Base-by-base conservation (phyloP, 2,329 filamentous ascomycete species). In the Aspergillus clavatus region DNA sequence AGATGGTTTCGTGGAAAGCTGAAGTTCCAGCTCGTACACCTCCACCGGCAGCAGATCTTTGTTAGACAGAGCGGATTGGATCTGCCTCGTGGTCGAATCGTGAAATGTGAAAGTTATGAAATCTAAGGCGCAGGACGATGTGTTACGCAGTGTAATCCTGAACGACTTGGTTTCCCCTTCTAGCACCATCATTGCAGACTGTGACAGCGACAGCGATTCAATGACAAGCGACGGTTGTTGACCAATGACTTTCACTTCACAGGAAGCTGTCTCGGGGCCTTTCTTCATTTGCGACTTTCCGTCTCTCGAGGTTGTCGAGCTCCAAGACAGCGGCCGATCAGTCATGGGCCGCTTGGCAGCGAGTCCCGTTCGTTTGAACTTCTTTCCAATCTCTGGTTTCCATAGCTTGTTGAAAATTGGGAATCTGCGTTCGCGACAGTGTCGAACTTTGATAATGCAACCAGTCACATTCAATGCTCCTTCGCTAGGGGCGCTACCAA, bases 181-280 rank as follows among this genome's bases (percentile, higher is more conserved):
- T 5, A 98, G 75, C 8, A 98, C 78, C 89, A 95, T 96, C 27
- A 95, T 73, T 7, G 89, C 87, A 18, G 86, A 87, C 59, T 96
- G 90, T 0, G 86, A 81, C 1, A 96, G 75, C 10, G 85, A 88
- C 3, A 84, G 86, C 6, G 83, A 83, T 59, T 87, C 84, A 16
- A 96, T 77, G 3, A 83, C 72, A 3, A 97, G 72, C 3, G 87
- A 70, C 5, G 93, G 93, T 62, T 96, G 89, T 36, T 82, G 75
- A 2, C 82, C 77, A 46, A 96, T 89, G 19, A 95, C 87, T 42
- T 80, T 88, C 33, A 94, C 75, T 19, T 76, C 74, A 38, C 66
- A 54, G 57, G 71, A 53, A 53, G 62, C 54, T 41, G 62, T 58
- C 42, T 69, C 60, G 7, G 64, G 63, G 1, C 61, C 65, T 45